Conservation (phyloP, 371 early-diverging fungal species). For the Mortierella sp. region DNA sequence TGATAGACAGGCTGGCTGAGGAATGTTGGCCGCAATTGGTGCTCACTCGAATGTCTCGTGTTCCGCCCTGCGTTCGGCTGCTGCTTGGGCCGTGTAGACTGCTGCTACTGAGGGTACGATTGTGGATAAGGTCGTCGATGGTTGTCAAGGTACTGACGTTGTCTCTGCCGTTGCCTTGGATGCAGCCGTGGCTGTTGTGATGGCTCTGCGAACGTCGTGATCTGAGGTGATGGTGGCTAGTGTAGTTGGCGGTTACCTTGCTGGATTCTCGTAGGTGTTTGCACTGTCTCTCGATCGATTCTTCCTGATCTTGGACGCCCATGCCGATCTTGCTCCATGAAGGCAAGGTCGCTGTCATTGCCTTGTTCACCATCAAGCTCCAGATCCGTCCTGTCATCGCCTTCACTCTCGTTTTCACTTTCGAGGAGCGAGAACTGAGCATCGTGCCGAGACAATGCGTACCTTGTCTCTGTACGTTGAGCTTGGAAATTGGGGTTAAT, state of each 20-base stretch:
- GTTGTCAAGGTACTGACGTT: neutral
- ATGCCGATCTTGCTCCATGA: no score
- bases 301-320: neutral
- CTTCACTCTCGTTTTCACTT: conserved; percentile 12
- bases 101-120: neutral
- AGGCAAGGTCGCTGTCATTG: neutral
- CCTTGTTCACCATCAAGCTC: neutral
- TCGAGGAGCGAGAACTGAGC: neutral
- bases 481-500: neutral
- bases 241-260: neutral
- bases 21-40: conserved; percentile 24
- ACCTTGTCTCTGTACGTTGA: neutral
- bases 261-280: neutral
- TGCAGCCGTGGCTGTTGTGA: neutral
- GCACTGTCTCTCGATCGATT: neutral
- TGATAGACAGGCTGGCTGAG: conserved; percentile 64
- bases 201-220: neutral
- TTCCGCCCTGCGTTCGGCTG: neutral
- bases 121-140: neutral
- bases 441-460: neutral
- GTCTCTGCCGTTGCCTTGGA: neutral
- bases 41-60: neutral
- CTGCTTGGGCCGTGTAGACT: neutral
- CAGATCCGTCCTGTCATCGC: neutral
- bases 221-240: neutral